Percentiles rank a stretch among this genome's conserved stretches.
phyloP scores from a whole-genome alignment of 2,329 filamentous ascomycete genomes.

The Ophiostoma novo-ulmi region DNA sequence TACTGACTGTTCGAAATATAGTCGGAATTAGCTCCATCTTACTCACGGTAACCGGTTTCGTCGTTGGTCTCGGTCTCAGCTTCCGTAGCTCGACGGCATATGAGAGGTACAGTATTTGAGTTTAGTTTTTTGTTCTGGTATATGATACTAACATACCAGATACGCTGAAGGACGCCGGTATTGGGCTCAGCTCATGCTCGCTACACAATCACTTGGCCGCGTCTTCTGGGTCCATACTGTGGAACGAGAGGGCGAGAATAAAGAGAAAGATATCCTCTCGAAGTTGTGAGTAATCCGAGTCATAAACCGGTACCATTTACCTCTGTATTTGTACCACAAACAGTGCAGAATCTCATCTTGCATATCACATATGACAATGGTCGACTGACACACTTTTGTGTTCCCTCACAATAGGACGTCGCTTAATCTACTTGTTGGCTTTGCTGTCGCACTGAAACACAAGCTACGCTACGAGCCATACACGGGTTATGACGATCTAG shows the following conservation, averaged over 20 bases:
- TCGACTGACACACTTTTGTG: conserved; percentile 16
- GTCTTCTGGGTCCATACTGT: conserved; percentile 75
- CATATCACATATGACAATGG: not conserved
- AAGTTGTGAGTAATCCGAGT: conserved; percentile 46
- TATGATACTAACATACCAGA: conserved; percentile 24
- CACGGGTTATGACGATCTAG: conserved; percentile 62
- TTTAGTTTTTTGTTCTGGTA: not conserved
- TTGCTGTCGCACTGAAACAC: conserved; percentile 65
- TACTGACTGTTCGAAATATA: conserved; percentile 22
- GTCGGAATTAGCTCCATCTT: conserved; percentile 60
- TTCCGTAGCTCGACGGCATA: conserved; percentile 77
- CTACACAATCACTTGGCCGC: conserved; percentile 63
- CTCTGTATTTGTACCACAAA: not conserved
- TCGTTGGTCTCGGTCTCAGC: conserved; percentile 70
- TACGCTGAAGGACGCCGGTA: conserved; percentile 53
- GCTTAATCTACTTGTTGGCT: conserved; percentile 65
- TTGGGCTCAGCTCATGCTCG: conserved; percentile 55
- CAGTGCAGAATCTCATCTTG: conserved; percentile 18
- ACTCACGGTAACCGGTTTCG: conserved; percentile 80
- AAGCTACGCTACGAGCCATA: conserved; percentile 69
- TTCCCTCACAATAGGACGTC: conserved; percentile 40
- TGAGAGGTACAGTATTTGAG: conserved; percentile 49
- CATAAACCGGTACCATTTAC: not conserved
- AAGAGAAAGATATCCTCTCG: conserved; percentile 58
- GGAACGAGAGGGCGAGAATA: conserved; percentile 55